Base-by-base conservation (phyloP, 179 eudicot genomes). In the Nepenthes alata region DNA sequence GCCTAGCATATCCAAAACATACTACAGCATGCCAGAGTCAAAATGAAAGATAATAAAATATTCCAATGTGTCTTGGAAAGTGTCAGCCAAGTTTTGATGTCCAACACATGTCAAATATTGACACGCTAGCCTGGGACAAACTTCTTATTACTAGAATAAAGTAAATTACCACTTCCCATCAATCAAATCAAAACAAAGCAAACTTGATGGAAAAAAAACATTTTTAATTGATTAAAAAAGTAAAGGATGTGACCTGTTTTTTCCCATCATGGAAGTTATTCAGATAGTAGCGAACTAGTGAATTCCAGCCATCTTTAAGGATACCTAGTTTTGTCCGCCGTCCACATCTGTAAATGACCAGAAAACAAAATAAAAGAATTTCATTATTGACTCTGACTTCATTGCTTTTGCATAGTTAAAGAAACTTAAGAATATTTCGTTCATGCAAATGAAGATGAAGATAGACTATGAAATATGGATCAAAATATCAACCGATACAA, bases 181-280 rank as follows among this genome's bases (percentile, higher is more conserved):
- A 35, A 57, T 37, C 14, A 36, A 55, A 13, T 55, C 56, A 53
- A 25, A 25, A 57, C 41, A 11, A 57, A 35, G 12, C 11, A 2
- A 37, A 57, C 2, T 11, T 2, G n/a, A 35, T 25, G 14, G 37
- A 25, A 57, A 37, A 44, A 11, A 12, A 11, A 12, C 14, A 11
- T 41, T 41, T 41, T 52, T n/a, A 15, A 1, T 35, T 35, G 4
- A 55, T 2, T 14, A 35, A 55, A 7, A 36, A 57, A 7, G 41
- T 35, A 9, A 35, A 35, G 14, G 41, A 59, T 62, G 49, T 5
- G 25, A 89, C 98, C 95, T 91, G 98, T 74, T 83, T 86, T 61
- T 88, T 78, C 51, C 98, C 98, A 66, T 93, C 98, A 65, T 78
- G 57, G 65, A 89, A 93, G 77, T 93, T 93, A 67, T 89, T 93